Percentiles rank a stretch among this genome's conserved stretches.
Evolutionary conservation across 2,329 filamentous ascomycete species (phyloP).

Genomic region (Orbilia quercus): DNA sequence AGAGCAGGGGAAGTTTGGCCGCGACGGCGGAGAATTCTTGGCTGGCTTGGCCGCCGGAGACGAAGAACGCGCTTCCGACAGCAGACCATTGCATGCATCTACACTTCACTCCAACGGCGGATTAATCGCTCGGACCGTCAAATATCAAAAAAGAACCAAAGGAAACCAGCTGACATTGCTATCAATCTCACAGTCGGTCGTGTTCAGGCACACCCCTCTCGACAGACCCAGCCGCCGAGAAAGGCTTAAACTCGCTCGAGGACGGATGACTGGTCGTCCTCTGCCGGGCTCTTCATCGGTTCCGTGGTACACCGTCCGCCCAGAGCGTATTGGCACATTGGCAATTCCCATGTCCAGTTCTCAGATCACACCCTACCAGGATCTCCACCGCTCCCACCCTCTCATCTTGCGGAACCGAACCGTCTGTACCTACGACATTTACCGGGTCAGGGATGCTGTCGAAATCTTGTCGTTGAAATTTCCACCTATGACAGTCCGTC

Average conservation of each 20-base stretch:
- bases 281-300: constrained; percentile 35
- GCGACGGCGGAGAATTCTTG: constrained; percentile 23
- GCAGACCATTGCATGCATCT: constrained; percentile 16
- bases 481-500: constrained; percentile 33
- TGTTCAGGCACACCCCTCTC: background rate
- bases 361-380: no score
- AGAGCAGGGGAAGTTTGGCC: background rate
- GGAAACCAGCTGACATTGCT: no score
- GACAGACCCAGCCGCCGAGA: constrained; percentile 9
- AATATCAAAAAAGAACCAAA: no score
- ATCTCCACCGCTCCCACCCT: constrained; percentile 3
- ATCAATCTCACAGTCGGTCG: background rate
- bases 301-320: constrained; percentile 48
- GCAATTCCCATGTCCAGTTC: no score
- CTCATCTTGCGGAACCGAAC: constrained; percentile 38
- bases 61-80: constrained; percentile 45
- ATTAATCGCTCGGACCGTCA: constrained; percentile 8
- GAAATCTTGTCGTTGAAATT: constrained; percentile 32
- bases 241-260: constrained; percentile 5
- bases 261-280: constrained; percentile 26
- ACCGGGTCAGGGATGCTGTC: constrained; percentile 24
- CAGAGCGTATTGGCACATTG: background rate
- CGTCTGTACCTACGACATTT: no score
- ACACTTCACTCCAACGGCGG: constrained; percentile 3
- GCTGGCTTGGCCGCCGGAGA: constrained; percentile 49